A percentile compares a stretch with the other conserved stretches of the same genome.
phyloP scores from a whole-genome alignment of 495 filamentous ascomycete species.

The Glonium stellatum region DNA sequence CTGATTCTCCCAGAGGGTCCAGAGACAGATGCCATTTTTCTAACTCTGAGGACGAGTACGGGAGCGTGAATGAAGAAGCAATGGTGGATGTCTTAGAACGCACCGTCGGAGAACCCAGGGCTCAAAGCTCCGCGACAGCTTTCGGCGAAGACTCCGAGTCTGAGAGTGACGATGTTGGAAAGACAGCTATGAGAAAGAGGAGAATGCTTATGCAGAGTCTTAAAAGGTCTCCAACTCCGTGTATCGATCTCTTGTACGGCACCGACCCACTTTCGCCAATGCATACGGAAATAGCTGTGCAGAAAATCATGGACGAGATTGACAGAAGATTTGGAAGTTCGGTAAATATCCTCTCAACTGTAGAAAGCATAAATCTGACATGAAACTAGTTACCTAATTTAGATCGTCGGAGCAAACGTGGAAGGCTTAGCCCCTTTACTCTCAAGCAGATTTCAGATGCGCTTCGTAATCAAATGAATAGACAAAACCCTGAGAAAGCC shows the following conservation, averaged over 20 bases:
- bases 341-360: not conserved
- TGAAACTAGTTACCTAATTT: not conserved
- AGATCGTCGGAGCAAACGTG: not conserved
- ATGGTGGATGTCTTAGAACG: too few species aligned
- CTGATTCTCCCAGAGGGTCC: too few species aligned
- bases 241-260: constrained; percentile 12
- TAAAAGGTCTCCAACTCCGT: not conserved
- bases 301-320: not conserved
- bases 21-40: too few species aligned
- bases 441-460: too few species aligned
- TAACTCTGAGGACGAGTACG: too few species aligned
- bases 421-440: too few species aligned
- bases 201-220: not conserved
- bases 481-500: not conserved
- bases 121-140: too few species aligned
- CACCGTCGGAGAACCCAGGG: too few species aligned
- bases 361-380: not conserved
- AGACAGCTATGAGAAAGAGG: too few species aligned
- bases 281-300: not conserved
- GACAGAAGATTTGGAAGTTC: not conserved
- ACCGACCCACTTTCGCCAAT: not conserved
- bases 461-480: not conserved
- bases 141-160: too few species aligned
- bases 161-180: too few species aligned
- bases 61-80: not conserved